phyloP scores from a whole-genome alignment of 1,284 basidiomycete species.

The Ganoderma boninense region DNA sequence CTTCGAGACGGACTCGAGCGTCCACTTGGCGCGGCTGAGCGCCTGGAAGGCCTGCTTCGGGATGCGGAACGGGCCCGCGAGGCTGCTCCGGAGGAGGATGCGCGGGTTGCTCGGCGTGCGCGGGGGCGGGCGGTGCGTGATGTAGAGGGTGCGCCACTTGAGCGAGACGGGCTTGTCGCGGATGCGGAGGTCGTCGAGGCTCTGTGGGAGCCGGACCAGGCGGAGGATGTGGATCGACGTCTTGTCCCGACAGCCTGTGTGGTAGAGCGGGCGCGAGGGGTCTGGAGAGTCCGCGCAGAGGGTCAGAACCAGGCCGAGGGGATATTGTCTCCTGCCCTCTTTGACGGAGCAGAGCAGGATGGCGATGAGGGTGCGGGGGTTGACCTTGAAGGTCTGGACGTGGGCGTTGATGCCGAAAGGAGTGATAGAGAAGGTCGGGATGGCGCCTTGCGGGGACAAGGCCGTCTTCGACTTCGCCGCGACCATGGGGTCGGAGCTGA shows the following conservation, averaged over 20 bases:
- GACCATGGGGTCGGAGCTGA: background rate
- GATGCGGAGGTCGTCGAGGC: background rate
- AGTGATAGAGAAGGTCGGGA: constrained; percentile 7
- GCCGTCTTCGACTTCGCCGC: background rate
- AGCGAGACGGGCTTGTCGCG: background rate
- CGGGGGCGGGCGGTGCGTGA: constrained; percentile 1
- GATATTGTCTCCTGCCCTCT: background rate
- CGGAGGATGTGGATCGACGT: constrained; percentile 6
- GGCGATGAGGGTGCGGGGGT: background rate
- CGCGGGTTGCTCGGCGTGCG: constrained; percentile 7
- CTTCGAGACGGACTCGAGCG: constrained; percentile 2
- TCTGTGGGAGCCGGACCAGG: background rate
- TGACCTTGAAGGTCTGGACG: background rate
- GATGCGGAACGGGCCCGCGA: constrained; percentile 11
- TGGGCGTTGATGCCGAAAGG: constrained; percentile 6
- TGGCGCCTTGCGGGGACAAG: background rate
- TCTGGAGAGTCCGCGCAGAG: constrained; percentile 4
- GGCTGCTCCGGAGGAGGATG: constrained; percentile 1
- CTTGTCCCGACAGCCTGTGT: background rate
- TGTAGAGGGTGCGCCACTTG: constrained; percentile 11
- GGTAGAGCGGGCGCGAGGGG: constrained; percentile 3
- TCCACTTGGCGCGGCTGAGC: background rate
- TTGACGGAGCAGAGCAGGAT: constrained; percentile 2
- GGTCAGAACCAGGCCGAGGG: background rate
- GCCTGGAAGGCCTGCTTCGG: constrained; percentile 4